Evolutionary conservation across 106 monocot species (phyloP).

Genomic region (Iris macrosiphon): DNA sequence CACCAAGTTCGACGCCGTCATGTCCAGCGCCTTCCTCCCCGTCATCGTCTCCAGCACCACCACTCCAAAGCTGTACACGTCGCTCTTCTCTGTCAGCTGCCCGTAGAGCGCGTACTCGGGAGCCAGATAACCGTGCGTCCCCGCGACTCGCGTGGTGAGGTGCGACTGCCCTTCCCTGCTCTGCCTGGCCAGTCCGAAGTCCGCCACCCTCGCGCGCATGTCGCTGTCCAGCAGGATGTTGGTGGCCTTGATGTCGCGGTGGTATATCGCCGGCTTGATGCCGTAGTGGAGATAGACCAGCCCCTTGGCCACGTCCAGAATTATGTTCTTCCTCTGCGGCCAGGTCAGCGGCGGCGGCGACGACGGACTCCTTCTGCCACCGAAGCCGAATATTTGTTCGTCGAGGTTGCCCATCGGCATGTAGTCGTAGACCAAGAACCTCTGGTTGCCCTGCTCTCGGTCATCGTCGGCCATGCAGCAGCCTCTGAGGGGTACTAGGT

Average conservation of each 20-base stretch:
- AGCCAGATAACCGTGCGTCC: conserved; percentile 73
- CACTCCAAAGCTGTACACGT: conserved; percentile 94
- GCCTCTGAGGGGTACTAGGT: conserved; percentile 47
- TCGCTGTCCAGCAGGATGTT: conserved; percentile 72
- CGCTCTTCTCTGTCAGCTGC: conserved; percentile 95
- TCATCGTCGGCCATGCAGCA: conserved; percentile 55
- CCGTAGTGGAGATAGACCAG: conserved; percentile 68
- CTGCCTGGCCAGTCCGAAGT: conserved; percentile 65
- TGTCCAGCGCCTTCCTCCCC: conserved; percentile 69
- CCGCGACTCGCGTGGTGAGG: conserved; percentile 65
- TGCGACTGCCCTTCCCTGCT: conserved; percentile 66
- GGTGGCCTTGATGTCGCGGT: conserved; percentile 72
- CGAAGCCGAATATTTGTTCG: conserved; percentile 28
- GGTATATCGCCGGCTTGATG: conserved; percentile 65
- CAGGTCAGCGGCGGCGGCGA: conserved; percentile 21
- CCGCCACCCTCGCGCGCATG: conserved; percentile 66
- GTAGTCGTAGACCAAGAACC: conserved; percentile 57
- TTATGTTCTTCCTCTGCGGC: conserved; percentile 63
- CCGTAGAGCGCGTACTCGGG: conserved; percentile 94
- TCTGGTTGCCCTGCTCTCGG: conserved; percentile 30
- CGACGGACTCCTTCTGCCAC: too few species aligned
- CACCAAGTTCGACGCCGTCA: conserved; percentile 26
- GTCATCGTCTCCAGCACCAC: conserved; percentile 72
- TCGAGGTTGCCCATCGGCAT: conserved; percentile 52
- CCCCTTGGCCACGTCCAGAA: conserved; percentile 72